Evolutionary conservation across 768 basidiomycete species (phyloP).

Genomic region (Amanita rubescens): DNA sequence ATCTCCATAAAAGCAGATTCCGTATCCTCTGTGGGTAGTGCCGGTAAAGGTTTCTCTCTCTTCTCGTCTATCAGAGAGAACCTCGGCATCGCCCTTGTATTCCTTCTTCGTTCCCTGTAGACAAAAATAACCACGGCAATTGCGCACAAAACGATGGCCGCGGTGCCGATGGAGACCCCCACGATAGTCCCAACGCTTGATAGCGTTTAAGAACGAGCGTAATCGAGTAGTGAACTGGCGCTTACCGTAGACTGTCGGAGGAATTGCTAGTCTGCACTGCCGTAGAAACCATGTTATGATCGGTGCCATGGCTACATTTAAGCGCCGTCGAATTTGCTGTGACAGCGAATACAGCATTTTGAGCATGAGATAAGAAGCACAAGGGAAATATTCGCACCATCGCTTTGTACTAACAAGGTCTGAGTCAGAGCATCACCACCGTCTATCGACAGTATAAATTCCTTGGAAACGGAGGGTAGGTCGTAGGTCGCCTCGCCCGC

Average conservation of each 20-base stretch:
- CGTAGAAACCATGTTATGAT: too few relatives aligned
- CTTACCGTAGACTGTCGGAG: not conserved
- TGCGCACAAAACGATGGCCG: conserved; percentile 32
- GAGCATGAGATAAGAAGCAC: not conserved
- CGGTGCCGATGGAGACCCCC: conserved; percentile 33
- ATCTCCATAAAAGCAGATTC: not conserved
- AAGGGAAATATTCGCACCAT: not conserved
- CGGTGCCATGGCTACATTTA: too few relatives aligned
- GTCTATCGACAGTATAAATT: not conserved
- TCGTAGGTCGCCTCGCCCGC: conserved; percentile 34
- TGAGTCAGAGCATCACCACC: not conserved
- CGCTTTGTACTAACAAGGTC: not conserved
- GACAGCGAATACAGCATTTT: not conserved
- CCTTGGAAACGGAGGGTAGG: conserved; percentile 17
- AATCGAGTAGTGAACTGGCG: not conserved
- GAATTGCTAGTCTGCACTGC: too few relatives aligned
- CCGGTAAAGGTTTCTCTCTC: not conserved
- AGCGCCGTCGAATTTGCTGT: not conserved
- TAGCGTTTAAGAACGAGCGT: not conserved
- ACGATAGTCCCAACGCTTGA: conserved; percentile 26
- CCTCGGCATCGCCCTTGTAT: too few relatives aligned
- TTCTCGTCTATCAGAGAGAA: not conserved
- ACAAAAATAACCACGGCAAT: conserved; percentile 37
- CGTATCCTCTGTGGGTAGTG: not conserved
- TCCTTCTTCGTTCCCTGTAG: conserved; percentile 25